A percentile compares a stretch with the other conserved stretches of the same genome.
phyloP scores from a whole-genome alignment of 1,139 yeast species.

The Meyerozyma sp. region DNA sequence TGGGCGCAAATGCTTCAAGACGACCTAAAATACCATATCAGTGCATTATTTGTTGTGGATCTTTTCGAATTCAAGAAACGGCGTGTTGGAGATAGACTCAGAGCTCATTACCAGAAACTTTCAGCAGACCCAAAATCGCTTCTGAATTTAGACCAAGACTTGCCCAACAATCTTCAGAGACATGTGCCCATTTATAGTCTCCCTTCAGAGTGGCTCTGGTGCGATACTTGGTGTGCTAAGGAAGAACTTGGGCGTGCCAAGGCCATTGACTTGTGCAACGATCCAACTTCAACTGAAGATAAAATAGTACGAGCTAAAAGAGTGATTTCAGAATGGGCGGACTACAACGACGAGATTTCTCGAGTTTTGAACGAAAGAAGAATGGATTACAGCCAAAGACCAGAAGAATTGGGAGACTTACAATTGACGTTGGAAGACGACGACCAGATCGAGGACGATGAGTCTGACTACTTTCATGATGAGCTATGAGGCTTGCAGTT shows the following conservation, averaged over 20 bases:
- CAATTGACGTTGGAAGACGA: neutral
- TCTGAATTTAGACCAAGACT: conserved; percentile 83
- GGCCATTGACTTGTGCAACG: conserved; percentile 78
- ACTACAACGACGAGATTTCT: conserved; percentile 50
- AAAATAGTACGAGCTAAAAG: conserved; percentile 70
- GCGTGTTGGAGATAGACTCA: conserved; percentile 71
- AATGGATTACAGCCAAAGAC: neutral
- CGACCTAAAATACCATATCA: conserved; percentile 67
- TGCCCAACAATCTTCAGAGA: conserved; percentile 79
- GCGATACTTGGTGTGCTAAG: conserved; percentile 90
- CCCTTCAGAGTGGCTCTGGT: conserved; percentile 87
- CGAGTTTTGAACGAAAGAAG: neutral
- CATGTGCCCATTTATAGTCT: conserved; percentile 63
- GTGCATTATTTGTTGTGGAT: conserved; percentile 82
- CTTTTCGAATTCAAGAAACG: conserved; percentile 56
- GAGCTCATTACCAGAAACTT: conserved; percentile 82
- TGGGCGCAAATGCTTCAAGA: conserved; percentile 68
- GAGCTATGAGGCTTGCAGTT: neutral
- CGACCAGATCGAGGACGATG: neutral
- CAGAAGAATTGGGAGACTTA: neutral
- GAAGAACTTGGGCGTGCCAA: conserved; percentile 56
- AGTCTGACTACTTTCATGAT: neutral
- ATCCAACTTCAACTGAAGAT: conserved; percentile 74
- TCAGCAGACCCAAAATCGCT: conserved; percentile 77
- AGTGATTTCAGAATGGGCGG: conserved; percentile 73